Conservation (phyloP, 2,329 filamentous ascomycete genomes). For the Paecilomyces fulvus region DNA sequence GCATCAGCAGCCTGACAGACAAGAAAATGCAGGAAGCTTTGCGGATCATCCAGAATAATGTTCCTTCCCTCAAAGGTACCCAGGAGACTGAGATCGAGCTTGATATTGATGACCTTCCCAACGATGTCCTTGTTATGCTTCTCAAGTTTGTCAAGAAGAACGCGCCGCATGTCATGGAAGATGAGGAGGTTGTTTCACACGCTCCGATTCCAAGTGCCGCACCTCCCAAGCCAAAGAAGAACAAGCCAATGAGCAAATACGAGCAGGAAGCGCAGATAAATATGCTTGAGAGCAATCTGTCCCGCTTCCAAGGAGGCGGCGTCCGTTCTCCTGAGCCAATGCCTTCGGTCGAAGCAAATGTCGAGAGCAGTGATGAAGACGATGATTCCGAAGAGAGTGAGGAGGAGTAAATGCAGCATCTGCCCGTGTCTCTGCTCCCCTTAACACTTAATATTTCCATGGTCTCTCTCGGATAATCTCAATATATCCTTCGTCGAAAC, state of each 20-base stretch:
- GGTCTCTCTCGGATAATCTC: too few species aligned
- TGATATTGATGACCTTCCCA: conserved; percentile 42
- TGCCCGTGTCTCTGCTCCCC: background rate
- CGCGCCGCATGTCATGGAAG: conserved; percentile 33
- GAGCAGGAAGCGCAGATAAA: conserved; percentile 44
- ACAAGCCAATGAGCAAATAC: conserved; percentile 44
- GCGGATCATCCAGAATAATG: conserved; percentile 78
- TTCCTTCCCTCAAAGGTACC: conserved; percentile 58
- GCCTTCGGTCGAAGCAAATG: conserved; percentile 33
- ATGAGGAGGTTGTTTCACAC: conserved; percentile 28
- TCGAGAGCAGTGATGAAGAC: conserved; percentile 40
- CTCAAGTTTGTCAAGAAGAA: conserved; percentile 42
- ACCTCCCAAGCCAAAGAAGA: conserved; percentile 40
- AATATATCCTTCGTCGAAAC: background rate
- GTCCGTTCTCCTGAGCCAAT: conserved; percentile 35
- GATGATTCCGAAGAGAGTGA: conserved; percentile 43
- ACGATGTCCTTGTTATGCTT: conserved; percentile 37
- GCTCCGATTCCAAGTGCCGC: conserved; percentile 25
- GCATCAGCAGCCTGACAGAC: conserved; percentile 72
- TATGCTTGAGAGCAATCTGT: conserved; percentile 38
- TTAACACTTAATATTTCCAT: background rate
- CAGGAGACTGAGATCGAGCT: conserved; percentile 41
- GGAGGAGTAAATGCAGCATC: conserved; percentile 32
- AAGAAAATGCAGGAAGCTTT: conserved; percentile 73
- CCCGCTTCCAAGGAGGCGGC: conserved; percentile 36